Percentiles rank a stretch among this genome's conserved stretches.
Evolutionary conservation across 2,329 filamentous ascomycete species (phyloP).

Genomic region (Anthostomella pinea): DNA sequence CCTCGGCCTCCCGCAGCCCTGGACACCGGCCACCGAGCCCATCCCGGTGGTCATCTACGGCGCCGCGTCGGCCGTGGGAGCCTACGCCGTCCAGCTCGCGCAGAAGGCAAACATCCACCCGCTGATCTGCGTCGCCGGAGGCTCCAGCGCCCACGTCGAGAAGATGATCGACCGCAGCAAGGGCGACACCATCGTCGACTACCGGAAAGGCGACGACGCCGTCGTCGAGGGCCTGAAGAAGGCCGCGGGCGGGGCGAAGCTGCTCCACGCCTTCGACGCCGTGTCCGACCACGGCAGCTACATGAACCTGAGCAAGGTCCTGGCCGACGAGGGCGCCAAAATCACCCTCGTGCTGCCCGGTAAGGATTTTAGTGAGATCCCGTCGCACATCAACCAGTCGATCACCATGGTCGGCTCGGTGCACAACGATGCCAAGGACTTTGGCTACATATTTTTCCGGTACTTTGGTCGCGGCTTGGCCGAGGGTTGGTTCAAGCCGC

Average conservation of each 20-base stretch:
- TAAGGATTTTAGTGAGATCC: conserved; percentile 29
- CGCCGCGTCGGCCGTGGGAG: conserved; percentile 54
- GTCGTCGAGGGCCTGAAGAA: conserved; percentile 42
- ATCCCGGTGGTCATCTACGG: conserved; percentile 50
- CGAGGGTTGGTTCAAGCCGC: conserved; percentile 40
- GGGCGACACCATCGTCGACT: conserved; percentile 59
- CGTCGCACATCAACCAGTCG: conserved; percentile 18
- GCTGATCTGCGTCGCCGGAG: conserved; percentile 58
- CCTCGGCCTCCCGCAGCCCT: conserved; percentile 48
- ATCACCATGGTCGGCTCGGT: conserved; percentile 21
- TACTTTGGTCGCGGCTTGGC: conserved; percentile 33
- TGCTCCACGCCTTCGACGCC: conserved; percentile 56
- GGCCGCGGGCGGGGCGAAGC: conserved; percentile 36
- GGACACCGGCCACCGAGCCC: conserved; percentile 34
- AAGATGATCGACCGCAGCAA: conserved; percentile 48
- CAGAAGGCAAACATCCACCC: conserved; percentile 55
- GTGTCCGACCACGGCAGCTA: conserved; percentile 51
- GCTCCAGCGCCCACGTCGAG: conserved; percentile 48
- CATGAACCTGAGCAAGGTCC: conserved; percentile 41
- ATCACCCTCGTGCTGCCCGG: conserved; percentile 38
- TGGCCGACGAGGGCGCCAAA: conserved; percentile 37
- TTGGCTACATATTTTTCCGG: conserved; percentile 35
- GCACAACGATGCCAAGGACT: conserved; percentile 24
- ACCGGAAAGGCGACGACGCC: conserved; percentile 53
- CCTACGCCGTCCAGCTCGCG: conserved; percentile 57